A percentile compares a stretch with the other conserved stretches of the same genome.
Conservation (phyloP, 371 early-diverging fungal species). For the Haplosporangium sp. region DNA sequence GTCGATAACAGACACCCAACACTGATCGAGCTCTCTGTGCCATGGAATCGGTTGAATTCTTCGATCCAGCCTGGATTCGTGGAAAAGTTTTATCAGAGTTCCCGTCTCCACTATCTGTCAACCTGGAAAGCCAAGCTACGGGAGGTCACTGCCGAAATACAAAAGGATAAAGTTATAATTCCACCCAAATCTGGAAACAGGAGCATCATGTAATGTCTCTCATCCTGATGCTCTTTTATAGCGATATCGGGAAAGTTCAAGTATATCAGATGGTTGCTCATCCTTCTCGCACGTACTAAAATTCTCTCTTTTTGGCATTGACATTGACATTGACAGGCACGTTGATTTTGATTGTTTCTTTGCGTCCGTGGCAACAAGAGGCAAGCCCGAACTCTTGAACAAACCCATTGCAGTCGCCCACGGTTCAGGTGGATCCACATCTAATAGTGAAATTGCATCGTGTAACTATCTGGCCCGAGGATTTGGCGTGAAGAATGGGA, state of each 20-base stretch:
- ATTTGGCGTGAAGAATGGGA: conserved; percentile 80
- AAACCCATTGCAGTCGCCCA: conserved; percentile 69
- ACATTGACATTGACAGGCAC: conserved; percentile 66
- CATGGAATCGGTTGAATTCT: conserved; percentile 58
- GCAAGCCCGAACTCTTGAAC: conserved; percentile 69
- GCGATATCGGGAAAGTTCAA: too few species aligned
- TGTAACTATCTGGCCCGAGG: conserved; percentile 85
- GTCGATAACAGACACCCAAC: conserved; percentile 40
- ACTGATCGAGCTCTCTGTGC: conserved; percentile 53
- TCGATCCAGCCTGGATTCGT: conserved; percentile 75
- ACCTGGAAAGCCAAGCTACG: conserved; percentile 86
- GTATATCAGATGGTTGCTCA: too few species aligned
- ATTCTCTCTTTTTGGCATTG: neutral
- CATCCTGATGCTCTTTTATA: neutral
- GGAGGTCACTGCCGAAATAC: conserved; percentile 62
- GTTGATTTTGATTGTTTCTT: conserved; percentile 97
- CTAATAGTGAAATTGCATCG: conserved; percentile 70
- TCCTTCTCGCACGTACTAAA: neutral
- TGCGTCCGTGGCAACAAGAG: conserved; percentile 81
- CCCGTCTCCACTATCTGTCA: conserved; percentile 85
- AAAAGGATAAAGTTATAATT: conserved; percentile 21
- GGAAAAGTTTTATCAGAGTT: conserved; percentile 77
- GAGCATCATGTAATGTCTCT: conserved; percentile 20
- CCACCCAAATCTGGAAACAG: conserved; percentile 1
- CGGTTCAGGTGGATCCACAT: conserved; percentile 48